Evolutionary conservation across 225 moss, liverwort and hornwort species (phyloP), one percentile per base, ranked within the genome.

Genomic region (Sphagnum contortum): DNA sequence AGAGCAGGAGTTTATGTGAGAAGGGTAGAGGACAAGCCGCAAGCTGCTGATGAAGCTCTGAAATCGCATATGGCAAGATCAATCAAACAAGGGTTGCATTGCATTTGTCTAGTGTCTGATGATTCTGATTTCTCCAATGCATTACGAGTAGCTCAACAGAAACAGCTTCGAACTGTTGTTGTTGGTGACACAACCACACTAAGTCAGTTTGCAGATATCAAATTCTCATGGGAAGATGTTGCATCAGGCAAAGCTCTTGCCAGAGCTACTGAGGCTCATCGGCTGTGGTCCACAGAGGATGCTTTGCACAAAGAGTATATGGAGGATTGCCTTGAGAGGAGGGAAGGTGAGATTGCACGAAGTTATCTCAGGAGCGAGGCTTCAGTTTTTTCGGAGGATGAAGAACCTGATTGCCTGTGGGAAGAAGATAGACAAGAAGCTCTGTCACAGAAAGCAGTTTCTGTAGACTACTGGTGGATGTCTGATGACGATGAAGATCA

Each of bases 11-110:
- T 90, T 60, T 76, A 73, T 12, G 88, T 88, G 4, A 72, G 82
- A 65, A 80, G 76, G 80, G 90, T 90, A 6, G 82, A 78, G 53
- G 83, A 87, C 67, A 87, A 83, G 67, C 78, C 90, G 9, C 87
- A 90, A 73, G 90, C 90, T 13, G 90, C 90, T 0, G 85, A 90
- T 57, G 80, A 80, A 63, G 88, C 90, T 44, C 88, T 90, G 11
- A 88, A 85, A 73, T 74, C 75, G 8, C 88, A 88, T 47, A 85
- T 90, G 74, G 67, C 78, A 50, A 64, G 70, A 54, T 83, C 80
- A 12, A 83, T 90, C 64, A 64, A 81, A n/a, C 57, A 72, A 45
- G 85, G 85, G 50, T 61, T 88, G 46, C 68, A 85, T 9, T 90
- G 90, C 70, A 77, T 90, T 14, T 87, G 84, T 51, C 70, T 90